Evolutionary conservation across 192 early-diverging fungal species (phyloP), one percentile per base, ranked within the genome.

Genomic region (Helicostylum pulchrum): DNA sequence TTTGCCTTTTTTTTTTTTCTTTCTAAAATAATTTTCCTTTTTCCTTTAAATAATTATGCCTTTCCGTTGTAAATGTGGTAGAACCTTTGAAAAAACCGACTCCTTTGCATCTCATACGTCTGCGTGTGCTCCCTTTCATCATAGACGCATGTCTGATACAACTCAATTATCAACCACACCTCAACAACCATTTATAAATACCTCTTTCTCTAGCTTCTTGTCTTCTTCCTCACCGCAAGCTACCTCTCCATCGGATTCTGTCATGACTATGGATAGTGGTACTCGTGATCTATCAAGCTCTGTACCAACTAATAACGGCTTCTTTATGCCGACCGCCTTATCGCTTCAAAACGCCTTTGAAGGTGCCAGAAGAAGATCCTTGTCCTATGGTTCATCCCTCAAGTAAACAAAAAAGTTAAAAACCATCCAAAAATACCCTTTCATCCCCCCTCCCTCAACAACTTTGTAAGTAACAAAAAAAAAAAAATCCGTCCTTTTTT

Each of bases 1-100:
- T 45, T 53, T 26, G 26, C 21, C 26, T 44, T 51, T 45, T 42
- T 26, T 53, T 49, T 23, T 61, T 56, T 14, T 26, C 57, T 60
- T 67, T 52, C 14, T 31, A 26, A 60, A 51, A 30, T 36, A 30
- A 20, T 56, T 32, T 19, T 64, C 54, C 44, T 56, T 10, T 39
- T 64, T n/a, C n/a, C 20, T 50, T n/a, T 44, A 19, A n/a, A n/a
- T 26, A 20, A 68, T 2, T n/a, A 76, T 76, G 74, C 74, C 74
- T 20, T 76, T 76, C 61, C 65, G 69, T 60, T 76, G 74, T 54
- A 71, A 71, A 68, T 76, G 74, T 59, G 74, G 74, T 61, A 66
- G 66, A 68, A 76, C 74, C 36, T 76, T 72, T 65, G 74, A 76
- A 55, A 70, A 71, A 49, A 61, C 65, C 12, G 74, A 76, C 65